Conservation (phyloP, 768 basidiomycete species). For the Boletus sp. region DNA sequence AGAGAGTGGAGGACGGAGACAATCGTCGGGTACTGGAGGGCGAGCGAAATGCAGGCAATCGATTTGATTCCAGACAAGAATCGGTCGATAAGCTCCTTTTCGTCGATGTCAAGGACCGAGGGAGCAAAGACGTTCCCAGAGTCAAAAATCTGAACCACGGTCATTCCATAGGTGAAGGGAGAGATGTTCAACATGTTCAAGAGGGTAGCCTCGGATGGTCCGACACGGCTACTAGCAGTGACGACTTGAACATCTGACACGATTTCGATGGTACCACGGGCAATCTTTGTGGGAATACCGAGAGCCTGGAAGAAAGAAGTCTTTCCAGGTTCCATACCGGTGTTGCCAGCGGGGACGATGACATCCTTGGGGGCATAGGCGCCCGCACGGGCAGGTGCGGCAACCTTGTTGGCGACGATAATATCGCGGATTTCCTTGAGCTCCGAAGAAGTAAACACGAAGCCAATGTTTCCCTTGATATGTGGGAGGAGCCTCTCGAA, state of each 20-base stretch:
- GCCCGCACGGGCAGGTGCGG: conserved; percentile 98
- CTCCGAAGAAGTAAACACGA: conserved; percentile 92
- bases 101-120: conserved; percentile 88
- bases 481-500: conserved; percentile 95
- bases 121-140: conserved; percentile 90
- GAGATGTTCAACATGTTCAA: conserved; percentile 99
- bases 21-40: conserved; percentile 93
- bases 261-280: conserved; percentile 99
- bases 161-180: conserved; percentile 99
- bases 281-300: conserved; percentile 99
- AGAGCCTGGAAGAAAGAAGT: conserved; percentile 99
- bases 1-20: conserved; percentile 92
- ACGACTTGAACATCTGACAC: conserved; percentile 96
- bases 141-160: conserved; percentile 95
- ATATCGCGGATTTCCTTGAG: conserved; percentile 93
- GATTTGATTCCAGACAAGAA: conserved; percentile 94
- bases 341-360: conserved; percentile 91
- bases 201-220: conserved; percentile 94
- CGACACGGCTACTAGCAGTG: conserved; percentile 87
- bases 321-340: conserved; percentile 99
- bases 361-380: conserved; percentile 93
- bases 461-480: conserved; percentile 97
- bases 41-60: conserved; percentile 93
- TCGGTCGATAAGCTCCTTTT: conserved; percentile 84
- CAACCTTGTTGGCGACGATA: conserved; percentile 96